Conservation (phyloP, 805 yeast genomes). For the Yarrowia yakushimensis region DNA sequence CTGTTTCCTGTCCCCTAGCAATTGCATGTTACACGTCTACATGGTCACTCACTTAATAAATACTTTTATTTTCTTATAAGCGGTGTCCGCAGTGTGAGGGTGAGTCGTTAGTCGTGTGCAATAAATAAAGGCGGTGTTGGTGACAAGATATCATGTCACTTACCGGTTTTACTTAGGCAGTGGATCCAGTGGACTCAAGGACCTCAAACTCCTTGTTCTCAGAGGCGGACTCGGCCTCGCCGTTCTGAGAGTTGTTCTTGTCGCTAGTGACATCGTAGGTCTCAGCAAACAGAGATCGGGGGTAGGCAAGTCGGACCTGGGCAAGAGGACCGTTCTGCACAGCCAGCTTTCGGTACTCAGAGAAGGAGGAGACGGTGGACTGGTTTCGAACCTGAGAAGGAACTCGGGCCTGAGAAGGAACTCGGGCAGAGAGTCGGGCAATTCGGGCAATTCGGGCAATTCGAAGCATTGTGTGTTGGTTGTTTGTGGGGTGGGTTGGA, state of each 20-base stretch:
- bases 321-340: conserved; percentile 25
- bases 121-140: conserved; percentile 19
- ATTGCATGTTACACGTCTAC: too few species aligned
- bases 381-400: conserved; percentile 21
- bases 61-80: conserved; percentile 12
- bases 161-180: conserved; percentile 21
- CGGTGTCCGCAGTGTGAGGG: background rate
- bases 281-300: conserved; percentile 26
- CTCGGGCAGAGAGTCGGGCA: conserved; percentile 26
- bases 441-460: conserved; percentile 24
- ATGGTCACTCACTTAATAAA: background rate
- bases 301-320: conserved; percentile 26
- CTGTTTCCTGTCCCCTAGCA: too few species aligned
- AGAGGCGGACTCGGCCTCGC: conserved; percentile 23
- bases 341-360: conserved; percentile 26
- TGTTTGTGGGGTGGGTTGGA: conserved; percentile 6
- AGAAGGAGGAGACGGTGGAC: conserved; percentile 24
- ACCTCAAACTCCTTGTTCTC: conserved; percentile 25
- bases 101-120: conserved; percentile 24
- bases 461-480: conserved; percentile 21
- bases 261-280: conserved; percentile 9
- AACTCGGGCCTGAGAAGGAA: conserved; percentile 22
- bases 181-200: conserved; percentile 21
- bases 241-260: conserved; percentile 13
- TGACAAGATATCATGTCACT: background rate